Evolutionary conservation across 805 yeast genomes (phyloP), one percentile per base, ranked within the genome.

Genomic region (Ogataea pini): DNA sequence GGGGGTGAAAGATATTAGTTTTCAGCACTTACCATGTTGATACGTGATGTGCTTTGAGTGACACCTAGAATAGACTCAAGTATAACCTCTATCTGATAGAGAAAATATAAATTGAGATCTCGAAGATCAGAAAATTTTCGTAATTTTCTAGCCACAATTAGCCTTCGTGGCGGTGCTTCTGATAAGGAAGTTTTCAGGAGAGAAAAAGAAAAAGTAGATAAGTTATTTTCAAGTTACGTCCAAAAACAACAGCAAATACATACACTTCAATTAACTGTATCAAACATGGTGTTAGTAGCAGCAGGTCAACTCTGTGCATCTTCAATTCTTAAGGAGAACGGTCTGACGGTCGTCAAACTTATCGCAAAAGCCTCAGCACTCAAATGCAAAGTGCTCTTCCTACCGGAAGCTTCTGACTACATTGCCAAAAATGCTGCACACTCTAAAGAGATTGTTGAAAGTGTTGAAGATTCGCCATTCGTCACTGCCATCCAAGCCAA

Each of bases 341-440:
- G 88, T 4, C 57, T 69, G 7, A 68, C 74, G 1, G 95, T 84
- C 0, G 74, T 78, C 10, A 71, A 71, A 25, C 71, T 91, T 31
- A 82, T 92, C 14, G 63, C 69, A n/a, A 67, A 72, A 44, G 96
- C 98, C 0, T 76, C 85, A 0, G 68, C 67, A 2, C 62, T 73
- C 13, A 78, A 84, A 3, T 90, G 86, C 12, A 73, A 77, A 52
- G 80, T 89, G 3, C 71, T 94, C 4, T 89, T 94, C 61, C 76
- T 92, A 38, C 98, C 98, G 1, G 99, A 92, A 64, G 98, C 98
- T 0, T 77, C 94, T 4, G 98, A 92, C 64, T 92, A 89, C 64
- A 75, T 92, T 33, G 84, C 96, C 4, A 73, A 80, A 44, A 80
- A 80, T 60, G 84, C 91, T 1, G 64, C 58, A 1, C 91, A 89